Base-by-base conservation (phyloP, 2,329 filamentous ascomycete species). In the Alternaria sp. region DNA sequence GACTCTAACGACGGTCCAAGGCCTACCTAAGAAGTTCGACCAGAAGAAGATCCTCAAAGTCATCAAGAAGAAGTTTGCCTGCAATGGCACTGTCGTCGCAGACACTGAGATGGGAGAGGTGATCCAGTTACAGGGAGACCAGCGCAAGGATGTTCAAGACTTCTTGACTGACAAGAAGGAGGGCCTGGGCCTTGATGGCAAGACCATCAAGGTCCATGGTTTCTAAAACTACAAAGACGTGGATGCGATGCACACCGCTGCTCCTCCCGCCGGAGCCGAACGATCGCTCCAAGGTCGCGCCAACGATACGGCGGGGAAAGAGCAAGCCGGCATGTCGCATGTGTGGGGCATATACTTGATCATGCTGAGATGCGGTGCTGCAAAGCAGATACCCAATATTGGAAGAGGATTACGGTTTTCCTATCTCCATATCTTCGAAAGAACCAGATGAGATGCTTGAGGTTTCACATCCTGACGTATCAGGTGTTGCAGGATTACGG, bases 31-130 rank as follows among this genome's bases (percentile, higher is more conserved):
- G 86, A 97, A 98, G 81, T 98, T 97, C 79, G 93, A 97, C 84
- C 93, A 95, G 83, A 98, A 97, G 88, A 97, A 97, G 85, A 97
- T 99, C 80, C 89, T 98, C 77, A 97, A 97, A 86, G 93, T 96
- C 82, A 96, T 98, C 86, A 98, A 98, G 90, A 98, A 98, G 88
- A 95, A 97, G 80, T 98, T 97, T 77, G 94, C 94, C 81, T 98
- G 94, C 92, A 98, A 98, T 97, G 94, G 94, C 87, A 98, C 93
- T 83, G 96, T 97, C 81, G 93, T 98, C 82, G 88, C 88, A 79
- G 94, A 98, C 83, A 88, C 86, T 73, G 93, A 96, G 83, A 96
- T 97, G 92, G 94, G 94, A 80, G 93, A 98, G 87, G 94, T 98
- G 87, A 97, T 99, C 79, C 95, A 98, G 86, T 90, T 99, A 77